Evolutionary conservation across 352 stramenopile species (phyloP).

Genomic region (Phytopythium cucurbitacearum): DNA sequence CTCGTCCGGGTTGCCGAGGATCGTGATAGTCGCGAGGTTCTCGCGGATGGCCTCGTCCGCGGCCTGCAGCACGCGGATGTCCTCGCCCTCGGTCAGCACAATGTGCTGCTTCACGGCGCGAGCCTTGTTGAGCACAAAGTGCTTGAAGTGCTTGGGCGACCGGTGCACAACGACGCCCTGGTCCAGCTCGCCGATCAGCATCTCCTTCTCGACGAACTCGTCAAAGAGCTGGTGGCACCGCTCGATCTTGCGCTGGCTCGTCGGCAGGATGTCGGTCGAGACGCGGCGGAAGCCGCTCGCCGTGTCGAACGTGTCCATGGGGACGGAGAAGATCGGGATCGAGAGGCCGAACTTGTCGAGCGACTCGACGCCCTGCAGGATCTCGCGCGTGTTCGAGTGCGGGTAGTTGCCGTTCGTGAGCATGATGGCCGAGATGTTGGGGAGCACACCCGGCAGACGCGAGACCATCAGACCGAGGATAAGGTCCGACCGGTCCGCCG

Average conservation of each 20-base stretch:
- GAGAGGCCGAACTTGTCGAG: constrained; percentile 62
- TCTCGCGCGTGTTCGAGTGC: constrained; percentile 68
- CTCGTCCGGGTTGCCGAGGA: constrained; percentile 71
- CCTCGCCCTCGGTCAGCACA: constrained; percentile 79
- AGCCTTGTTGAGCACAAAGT: constrained; percentile 82
- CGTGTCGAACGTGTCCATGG: constrained; percentile 61
- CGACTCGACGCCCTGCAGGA: constrained; percentile 60
- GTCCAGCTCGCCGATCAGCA: constrained; percentile 60
- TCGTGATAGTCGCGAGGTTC: constrained; percentile 66
- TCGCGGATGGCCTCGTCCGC: constrained; percentile 68
- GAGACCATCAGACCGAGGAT: constrained; percentile 67
- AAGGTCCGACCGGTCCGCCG: constrained; percentile 66
- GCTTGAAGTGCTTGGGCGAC: constrained; percentile 82
- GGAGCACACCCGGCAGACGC: constrained; percentile 59
- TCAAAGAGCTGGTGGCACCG: constrained; percentile 65
- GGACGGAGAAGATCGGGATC: constrained; percentile 71
- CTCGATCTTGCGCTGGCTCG: constrained; percentile 65
- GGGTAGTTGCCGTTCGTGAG: constrained; percentile 76
- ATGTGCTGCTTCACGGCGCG: constrained; percentile 70
- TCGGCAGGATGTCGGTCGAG: constrained; percentile 65
- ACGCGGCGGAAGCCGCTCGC: constrained; percentile 49
- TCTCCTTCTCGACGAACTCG: constrained; percentile 57
- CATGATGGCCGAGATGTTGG: constrained; percentile 64
- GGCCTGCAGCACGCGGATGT: constrained; percentile 77
- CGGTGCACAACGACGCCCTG: constrained; percentile 57